Evolutionary conservation across 345 rosid species (phyloP).

Genomic region (Anacardium occidentale): DNA sequence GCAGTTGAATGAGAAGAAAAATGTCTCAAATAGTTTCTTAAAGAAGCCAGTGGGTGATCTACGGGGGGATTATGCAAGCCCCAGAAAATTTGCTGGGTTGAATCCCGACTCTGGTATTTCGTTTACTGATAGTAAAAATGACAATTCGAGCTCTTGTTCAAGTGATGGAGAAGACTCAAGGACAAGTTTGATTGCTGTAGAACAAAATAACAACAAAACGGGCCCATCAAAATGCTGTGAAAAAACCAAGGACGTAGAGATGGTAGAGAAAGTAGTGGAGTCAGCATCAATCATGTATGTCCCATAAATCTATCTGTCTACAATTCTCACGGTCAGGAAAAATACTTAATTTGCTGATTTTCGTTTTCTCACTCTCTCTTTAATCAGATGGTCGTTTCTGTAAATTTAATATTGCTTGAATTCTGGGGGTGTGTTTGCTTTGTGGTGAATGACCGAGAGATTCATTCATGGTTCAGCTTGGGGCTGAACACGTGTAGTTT

Average conservation of each 20-base stretch:
- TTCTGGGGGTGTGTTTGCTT: conserved; percentile 23
- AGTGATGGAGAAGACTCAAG: conserved; percentile 37
- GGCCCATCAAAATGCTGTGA: conserved; percentile 22
- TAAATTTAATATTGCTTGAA: conserved; percentile 46
- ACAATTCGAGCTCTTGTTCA: conserved; percentile 31
- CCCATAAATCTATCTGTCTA: conserved; percentile 26
- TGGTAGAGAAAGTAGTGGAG: conserved; percentile 29
- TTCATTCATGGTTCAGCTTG: conserved; percentile 53
- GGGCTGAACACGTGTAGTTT: conserved; percentile 64
- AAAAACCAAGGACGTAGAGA: conserved; percentile 26
- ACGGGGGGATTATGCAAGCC: conserved; percentile 24
- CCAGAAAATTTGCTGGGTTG: conserved; percentile 30
- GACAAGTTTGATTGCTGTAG: conserved; percentile 20
- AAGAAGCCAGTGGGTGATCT: conserved; percentile 22
- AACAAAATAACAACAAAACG: conserved; percentile 11
- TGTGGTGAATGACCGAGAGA: conserved; percentile 33
- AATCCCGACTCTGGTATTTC: conserved; percentile 41
- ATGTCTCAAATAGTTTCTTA: conserved; percentile 7
- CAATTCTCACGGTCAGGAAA: conserved; percentile 4
- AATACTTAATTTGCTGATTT: conserved; percentile 23
- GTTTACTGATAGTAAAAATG: conserved; percentile 46
- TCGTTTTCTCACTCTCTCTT: conserved; percentile 23
- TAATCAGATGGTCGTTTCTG: conserved; percentile 35
- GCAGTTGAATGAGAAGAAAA: conserved; percentile 37
- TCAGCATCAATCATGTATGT: conserved; percentile 17